These are phyloP conservation scores for Fusarium domesticum DNA, from an alignment of 2,329 filamentous ascomycete species.

Conservation along the genomic window DNA sequence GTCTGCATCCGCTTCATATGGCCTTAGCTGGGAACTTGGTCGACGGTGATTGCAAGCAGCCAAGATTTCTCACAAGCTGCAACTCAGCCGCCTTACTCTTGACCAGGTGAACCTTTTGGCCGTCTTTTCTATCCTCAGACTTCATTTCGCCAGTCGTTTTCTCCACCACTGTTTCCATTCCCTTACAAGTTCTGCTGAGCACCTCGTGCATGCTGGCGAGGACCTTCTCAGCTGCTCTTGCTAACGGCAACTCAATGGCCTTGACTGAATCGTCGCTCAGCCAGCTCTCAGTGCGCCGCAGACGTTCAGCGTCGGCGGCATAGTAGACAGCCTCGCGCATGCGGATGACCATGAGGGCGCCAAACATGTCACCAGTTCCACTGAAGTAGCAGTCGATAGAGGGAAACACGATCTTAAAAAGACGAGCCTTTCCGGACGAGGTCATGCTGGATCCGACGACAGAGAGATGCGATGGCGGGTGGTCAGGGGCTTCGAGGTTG, in stretches of 20 bases:
- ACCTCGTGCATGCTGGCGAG: slow-evolving; percentile 90
- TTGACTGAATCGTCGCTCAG: slow-evolving; percentile 68
- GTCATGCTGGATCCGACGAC: slow-evolving; percentile 75
- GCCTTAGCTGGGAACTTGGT: slow-evolving; percentile 59
- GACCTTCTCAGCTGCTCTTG: slow-evolving; percentile 79
- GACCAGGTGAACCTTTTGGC: slow-evolving; percentile 62
- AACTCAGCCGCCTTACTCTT: slow-evolving; percentile 86
- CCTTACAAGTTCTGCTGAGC: slow-evolving; percentile 64
- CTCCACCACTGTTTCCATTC: slow-evolving; percentile 53
- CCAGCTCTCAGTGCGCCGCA: slow-evolving; percentile 65
- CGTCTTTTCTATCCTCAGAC: slow-evolving; percentile 44
- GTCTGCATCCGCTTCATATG: slow-evolving; percentile 34
- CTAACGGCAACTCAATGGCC: slow-evolving; percentile 73
- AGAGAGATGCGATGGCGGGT: slow-evolving; percentile 54
- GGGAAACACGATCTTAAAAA: slow-evolving; percentile 85
- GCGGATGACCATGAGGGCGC: slow-evolving; percentile 81
- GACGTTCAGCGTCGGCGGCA: slow-evolving; percentile 34
- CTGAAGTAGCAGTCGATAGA: slow-evolving; percentile 91
- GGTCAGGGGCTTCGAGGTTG: slow-evolving; percentile 57
- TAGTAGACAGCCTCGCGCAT: slow-evolving; percentile 73
- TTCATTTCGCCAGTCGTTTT: slow-evolving; percentile 42
- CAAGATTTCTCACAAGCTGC: slow-evolving; percentile 72
- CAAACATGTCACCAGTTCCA: slow-evolving; percentile 98
- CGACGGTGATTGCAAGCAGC: slow-evolving; percentile 63
- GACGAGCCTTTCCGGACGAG: slow-evolving; percentile 63